A percentile compares a stretch with the other conserved stretches of the same genome.
Evolutionary conservation across 768 basidiomycete species (phyloP).

Genomic region (Rhizopogon vinicolor): DNA sequence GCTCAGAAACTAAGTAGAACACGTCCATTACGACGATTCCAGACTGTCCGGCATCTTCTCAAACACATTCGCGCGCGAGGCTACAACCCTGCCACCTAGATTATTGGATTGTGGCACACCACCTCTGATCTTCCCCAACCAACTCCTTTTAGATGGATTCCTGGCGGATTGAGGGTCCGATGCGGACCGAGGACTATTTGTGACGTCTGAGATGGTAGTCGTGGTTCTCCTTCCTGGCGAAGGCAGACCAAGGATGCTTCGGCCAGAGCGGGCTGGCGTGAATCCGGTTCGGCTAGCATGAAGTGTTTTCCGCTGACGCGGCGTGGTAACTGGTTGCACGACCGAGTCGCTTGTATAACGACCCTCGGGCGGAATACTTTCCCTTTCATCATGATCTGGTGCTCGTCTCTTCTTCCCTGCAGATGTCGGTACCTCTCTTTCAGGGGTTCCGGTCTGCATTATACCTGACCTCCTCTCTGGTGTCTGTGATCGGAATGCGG

Average conservation of each 20-base stretch:
- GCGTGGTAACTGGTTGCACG: conserved; percentile 40
- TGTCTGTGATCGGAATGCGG: conserved; percentile 44
- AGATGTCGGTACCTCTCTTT: conserved; percentile 35
- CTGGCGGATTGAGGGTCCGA: conserved; percentile 27
- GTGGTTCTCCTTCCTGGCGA: conserved; percentile 49
- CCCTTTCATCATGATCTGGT: conserved; percentile 71
- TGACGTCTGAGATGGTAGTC: conserved; percentile 51
- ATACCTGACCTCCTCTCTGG: conserved; percentile 36
- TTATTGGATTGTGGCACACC: conserved; percentile 16
- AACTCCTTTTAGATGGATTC: conserved; percentile 50
- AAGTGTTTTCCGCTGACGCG: conserved; percentile 56
- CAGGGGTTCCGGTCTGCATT: conserved; percentile 45
- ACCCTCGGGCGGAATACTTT: conserved; percentile 65
- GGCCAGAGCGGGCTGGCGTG: conserved; percentile 57
- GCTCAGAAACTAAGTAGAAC: conserved; percentile 5
- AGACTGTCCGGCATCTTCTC: conserved; percentile 5
- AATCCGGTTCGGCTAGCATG: conserved; percentile 62
- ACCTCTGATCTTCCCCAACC: conserved; percentile 69
- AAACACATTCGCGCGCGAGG: conserved; percentile 8
- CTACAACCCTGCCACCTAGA: background rate
- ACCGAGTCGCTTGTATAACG: conserved; percentile 38
- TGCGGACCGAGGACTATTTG: conserved; percentile 53
- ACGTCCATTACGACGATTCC: background rate
- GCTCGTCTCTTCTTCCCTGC: conserved; percentile 67
- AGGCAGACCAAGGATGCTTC: conserved; percentile 24